These are phyloP conservation scores for Penicillium sp. DNA, from an alignment of 2,329 filamentous ascomycete genomes.

Conservation along the genomic window DNA sequence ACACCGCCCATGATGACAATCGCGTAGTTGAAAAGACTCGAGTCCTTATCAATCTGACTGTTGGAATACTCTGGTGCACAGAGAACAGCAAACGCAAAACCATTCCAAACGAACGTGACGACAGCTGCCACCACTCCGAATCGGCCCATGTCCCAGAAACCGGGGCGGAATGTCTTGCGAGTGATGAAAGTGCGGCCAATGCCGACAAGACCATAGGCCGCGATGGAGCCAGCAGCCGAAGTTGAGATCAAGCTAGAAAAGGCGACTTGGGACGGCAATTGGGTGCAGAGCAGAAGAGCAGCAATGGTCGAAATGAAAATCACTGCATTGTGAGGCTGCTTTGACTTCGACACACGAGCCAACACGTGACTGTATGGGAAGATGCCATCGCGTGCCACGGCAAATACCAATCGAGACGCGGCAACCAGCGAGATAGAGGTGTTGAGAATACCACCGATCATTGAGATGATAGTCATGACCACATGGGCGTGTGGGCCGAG, in stretches of 20 bases:
- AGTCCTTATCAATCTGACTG: constrained; percentile 18
- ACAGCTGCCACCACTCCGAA: constrained; percentile 45
- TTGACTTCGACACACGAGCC: constrained; percentile 49
- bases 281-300: constrained; percentile 55
- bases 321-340: constrained; percentile 57
- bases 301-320: constrained; percentile 54
- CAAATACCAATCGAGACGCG: constrained; percentile 57
- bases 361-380: constrained; percentile 56
- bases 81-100: constrained; percentile 47
- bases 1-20: constrained; percentile 48
- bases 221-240: constrained; percentile 47
- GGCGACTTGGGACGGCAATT: constrained; percentile 51
- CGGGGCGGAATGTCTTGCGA: constrained; percentile 44
- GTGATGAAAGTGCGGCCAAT: constrained; percentile 45
- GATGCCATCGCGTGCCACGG: constrained; percentile 59
- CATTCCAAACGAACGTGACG: constrained; percentile 48
- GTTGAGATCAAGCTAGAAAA: constrained; percentile 51
- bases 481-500: constrained; percentile 22
- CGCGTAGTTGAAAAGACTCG: constrained; percentile 32
- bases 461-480: constrained; percentile 24
- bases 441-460: constrained; percentile 34
- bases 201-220: constrained; percentile 48
- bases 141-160: constrained; percentile 45
- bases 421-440: constrained; percentile 56
- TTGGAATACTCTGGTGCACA: constrained; percentile 42